A percentile compares a stretch with the other conserved stretches of the same genome.
Evolutionary conservation across 257 asterid genomes (phyloP).

Genomic region (Prunella vulgaris): DNA sequence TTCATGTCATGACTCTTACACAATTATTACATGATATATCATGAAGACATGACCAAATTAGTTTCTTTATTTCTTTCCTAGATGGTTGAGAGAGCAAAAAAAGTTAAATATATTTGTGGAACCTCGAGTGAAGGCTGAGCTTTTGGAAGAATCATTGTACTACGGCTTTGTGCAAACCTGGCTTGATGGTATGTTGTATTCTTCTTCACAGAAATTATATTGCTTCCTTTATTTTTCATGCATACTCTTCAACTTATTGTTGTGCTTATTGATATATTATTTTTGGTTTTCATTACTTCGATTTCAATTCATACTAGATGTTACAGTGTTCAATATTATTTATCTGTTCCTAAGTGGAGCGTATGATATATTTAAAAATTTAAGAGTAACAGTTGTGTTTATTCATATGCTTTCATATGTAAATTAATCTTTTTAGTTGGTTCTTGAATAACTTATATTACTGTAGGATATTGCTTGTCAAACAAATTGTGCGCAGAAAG

Average conservation of each 20-base stretch:
- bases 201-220: background rate
- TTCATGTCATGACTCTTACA: background rate
- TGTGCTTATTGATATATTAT: background rate
- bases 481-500: background rate
- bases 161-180: conserved; percentile 74
- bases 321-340: background rate
- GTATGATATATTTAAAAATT: too few relatives aligned
- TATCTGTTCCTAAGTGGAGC: background rate
- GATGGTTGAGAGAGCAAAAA: conserved; percentile 85
- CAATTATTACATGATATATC: background rate
- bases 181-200: conserved; percentile 54
- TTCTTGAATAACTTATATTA: background rate
- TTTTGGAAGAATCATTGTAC: conserved; percentile 60
- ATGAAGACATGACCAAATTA: background rate
- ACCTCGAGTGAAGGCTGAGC: conserved; percentile 76
- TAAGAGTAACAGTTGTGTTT: background rate
- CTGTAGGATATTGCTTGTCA: background rate
- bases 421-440: background rate
- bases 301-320: background rate
- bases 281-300: background rate
- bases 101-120: conserved; percentile 68
- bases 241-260: background rate
- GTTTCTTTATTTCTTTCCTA: conserved; percentile 22
- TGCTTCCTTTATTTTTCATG: background rate
- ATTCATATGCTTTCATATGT: background rate